Evolutionary conservation across 768 basidiomycete species (phyloP), one percentile per base, ranked within the genome.

Genomic region (Mycena vulgaris): DNA sequence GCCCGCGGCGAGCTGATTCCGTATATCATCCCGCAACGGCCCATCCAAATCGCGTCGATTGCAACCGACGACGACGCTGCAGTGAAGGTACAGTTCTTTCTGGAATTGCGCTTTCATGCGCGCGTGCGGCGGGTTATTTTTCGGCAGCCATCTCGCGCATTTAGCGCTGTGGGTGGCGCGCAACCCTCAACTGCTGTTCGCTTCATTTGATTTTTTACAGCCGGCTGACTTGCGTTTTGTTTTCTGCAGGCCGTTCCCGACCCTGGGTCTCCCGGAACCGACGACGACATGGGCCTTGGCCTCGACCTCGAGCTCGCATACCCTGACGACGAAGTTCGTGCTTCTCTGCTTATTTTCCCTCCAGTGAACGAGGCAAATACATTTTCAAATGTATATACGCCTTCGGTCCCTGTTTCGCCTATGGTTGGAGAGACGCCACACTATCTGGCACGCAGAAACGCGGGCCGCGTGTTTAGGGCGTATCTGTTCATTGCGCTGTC

Each of bases 241-340:
- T n/a, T 6, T 27, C 8, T 21, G 17, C 49, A 53, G 63, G 39
- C 11, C 21, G 23, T 19, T 42, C 49, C 25, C 33, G 39, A 13
- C 48, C 45, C 59, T 7, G 25, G 39, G 31, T 55, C 47, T 23
- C 57, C 52, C 2, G 68, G 63, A 8, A 66, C 53, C 25, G 56
- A 62, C 48, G 67, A 69, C 48, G 64, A 73, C 47, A 28, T 69
- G 67, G 71, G n/a, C n/a, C n/a, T n/a, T 63, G 70, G 61, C 6
- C 52, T 72, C 33, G 42, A 66, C 19, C 52, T 70, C 27, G 40
- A 66, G 25, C 61, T 73, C 37, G 56, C 55, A 27, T 73, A 73
- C 45, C 72, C 72, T 28, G 72, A 73, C 68, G 72, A 70, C 35
- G 72, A 70, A 65, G 72, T 73, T 69, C 47, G 63, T 72, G n/a